phyloP scores from a whole-genome alignment of 805 yeast species.

The Cyberlindnera xishuangbannaensis region DNA sequence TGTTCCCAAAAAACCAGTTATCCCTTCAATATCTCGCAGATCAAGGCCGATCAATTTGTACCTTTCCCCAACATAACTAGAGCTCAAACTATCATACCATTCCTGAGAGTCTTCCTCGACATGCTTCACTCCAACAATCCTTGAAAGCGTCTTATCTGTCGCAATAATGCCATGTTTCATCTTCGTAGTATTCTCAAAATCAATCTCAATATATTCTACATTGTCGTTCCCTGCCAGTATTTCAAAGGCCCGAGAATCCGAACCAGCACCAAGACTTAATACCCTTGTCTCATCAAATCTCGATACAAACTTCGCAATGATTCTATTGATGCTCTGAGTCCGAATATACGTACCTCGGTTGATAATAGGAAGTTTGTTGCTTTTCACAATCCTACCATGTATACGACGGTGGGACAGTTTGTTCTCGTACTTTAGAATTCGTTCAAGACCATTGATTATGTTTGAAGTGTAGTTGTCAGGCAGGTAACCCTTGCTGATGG shows the following conservation, averaged over 20 bases:
- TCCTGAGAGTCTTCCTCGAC: conserved; percentile 8
- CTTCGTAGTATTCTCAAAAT: conserved; percentile 40
- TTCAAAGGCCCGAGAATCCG: conserved; percentile 51
- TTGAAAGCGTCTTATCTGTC: conserved; percentile 10
- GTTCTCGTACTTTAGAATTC: conserved; percentile 19
- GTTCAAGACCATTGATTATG: conserved; percentile 18
- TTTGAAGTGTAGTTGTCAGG: conserved; percentile 28
- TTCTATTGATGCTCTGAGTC: conserved; percentile 44
- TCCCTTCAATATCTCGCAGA: conserved; percentile 26
- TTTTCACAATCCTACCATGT: conserved; percentile 13
- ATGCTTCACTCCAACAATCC: conserved; percentile 9
- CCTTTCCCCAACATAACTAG: conserved; percentile 5
- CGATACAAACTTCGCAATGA: conserved; percentile 37
- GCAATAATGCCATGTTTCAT: conserved; percentile 32
- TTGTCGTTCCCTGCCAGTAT: conserved; percentile 25
- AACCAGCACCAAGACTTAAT: conserved; percentile 61
- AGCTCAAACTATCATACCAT: conserved; percentile 24
- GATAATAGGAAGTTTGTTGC: conserved; percentile 47
- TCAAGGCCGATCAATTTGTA: conserved; percentile 30
- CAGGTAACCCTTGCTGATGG: conserved; percentile 44
- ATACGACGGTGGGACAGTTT: conserved; percentile 17
- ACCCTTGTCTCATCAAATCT: conserved; percentile 39
- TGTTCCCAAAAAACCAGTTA: conserved; percentile 23
- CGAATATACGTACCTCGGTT: conserved; percentile 68
- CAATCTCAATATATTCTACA: conserved; percentile 42